These are phyloP conservation scores for Dryadomyces quercivorus DNA, from an alignment of 2,329 filamentous ascomycete genomes.

Conservation along the genomic window DNA sequence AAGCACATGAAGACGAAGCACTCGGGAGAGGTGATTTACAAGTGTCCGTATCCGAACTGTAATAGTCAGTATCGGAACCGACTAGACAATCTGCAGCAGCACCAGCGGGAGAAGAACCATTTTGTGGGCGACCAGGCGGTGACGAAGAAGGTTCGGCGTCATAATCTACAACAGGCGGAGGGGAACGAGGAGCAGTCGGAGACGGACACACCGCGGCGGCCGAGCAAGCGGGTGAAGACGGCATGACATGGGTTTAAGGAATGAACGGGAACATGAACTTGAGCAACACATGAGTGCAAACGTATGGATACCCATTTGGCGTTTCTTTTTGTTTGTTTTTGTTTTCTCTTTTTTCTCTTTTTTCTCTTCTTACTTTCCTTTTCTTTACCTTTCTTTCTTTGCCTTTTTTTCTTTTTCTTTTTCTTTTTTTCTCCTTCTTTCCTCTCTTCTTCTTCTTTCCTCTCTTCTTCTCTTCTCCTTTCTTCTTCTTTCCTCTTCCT, in stretches of 20 bases:
- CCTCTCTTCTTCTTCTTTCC: too few relatives aligned
- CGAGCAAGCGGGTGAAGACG: slow-evolving; percentile 35
- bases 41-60: slow-evolving; percentile 40
- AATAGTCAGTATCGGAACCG: slow-evolving; percentile 43
- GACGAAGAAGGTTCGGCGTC: slow-evolving; percentile 8
- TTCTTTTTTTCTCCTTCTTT: too few relatives aligned
- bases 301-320: neutral
- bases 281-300: neutral
- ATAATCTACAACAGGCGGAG: neutral
- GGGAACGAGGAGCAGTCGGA: neutral
- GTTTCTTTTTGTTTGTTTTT: too few relatives aligned
- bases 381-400: too few relatives aligned
- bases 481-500: too few relatives aligned
- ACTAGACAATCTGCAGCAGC: slow-evolving; percentile 41
- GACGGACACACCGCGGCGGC: slow-evolving; percentile 21
- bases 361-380: too few relatives aligned
- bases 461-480: too few relatives aligned
- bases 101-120: slow-evolving; percentile 43
- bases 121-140: slow-evolving; percentile 32
- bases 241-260: slow-evolving; percentile 2
- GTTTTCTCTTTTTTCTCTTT: too few relatives aligned
- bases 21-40: slow-evolving; percentile 37
- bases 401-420: too few relatives aligned
- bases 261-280: neutral
- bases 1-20: slow-evolving; percentile 46